Base-by-base conservation (phyloP, 2,329 filamentous ascomycete genomes). In the Talaromyces sp. region DNA sequence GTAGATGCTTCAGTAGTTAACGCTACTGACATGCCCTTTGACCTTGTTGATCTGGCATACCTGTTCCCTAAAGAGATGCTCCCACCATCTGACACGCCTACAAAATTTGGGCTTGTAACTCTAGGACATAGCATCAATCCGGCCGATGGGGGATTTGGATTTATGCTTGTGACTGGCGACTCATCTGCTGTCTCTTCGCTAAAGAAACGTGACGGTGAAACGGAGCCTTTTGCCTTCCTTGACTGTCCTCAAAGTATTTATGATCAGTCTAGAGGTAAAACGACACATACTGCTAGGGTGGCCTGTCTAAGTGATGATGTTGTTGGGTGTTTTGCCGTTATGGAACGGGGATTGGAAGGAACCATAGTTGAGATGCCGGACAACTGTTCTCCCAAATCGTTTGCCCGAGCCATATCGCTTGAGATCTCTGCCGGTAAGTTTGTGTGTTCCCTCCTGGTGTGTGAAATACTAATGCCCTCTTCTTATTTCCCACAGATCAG, bases 281-380 rank as follows among this genome's bases (percentile, higher is more conserved):
- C 3, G 10, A 11, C 31, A 26, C 35, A 56, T 10, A 56, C 35
- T 43, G 54, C 27, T 10, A 10, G 54, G 32, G 54, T 56, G 12
- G 32, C 29, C 7, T 56, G 54, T 29, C 10, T 56, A 2, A 27
- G 19, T 26, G 31, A 56, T 27, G 54, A 56, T 27, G 17, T 43
- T 56, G 3, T 14, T 7, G 54, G 54, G 3, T 56, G 54, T 29
- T 56, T 56, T 21, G 32, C 11, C 8, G 26, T 56, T 14, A 56
- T n/a, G 32, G 54, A 56, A 56, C 31, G 21, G 5, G 54, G 54
- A 8, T 32, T 56, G 14, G 17, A 43, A 12, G 54, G 54, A 46
- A 56, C 54, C 11, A 46, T 56, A 17, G 54, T 56, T 43, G 54
- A 56, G 54, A 56, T 56, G 54, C 54, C 54, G 9, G 54, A 56